Percentiles rank a stretch among this genome's conserved stretches.
Evolutionary conservation across 2,329 filamentous ascomycete species (phyloP).

Genomic region (Dactylellina leptospora): DNA sequence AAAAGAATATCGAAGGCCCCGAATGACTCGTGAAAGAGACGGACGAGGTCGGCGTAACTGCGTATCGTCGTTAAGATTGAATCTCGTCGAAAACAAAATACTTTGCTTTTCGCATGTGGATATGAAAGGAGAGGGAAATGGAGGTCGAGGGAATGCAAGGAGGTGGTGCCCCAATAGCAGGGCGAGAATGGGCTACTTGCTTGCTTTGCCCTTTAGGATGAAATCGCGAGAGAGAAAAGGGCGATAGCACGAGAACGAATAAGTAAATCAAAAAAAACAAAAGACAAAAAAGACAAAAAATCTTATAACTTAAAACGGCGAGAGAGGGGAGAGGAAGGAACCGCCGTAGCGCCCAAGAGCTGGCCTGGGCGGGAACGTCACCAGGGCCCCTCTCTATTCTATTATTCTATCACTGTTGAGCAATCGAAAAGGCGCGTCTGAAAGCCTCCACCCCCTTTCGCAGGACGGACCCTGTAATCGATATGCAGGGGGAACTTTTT

Average conservation of each 20-base stretch:
- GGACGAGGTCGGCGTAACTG: constrained; percentile 35
- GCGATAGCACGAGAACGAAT: constrained; percentile 35
- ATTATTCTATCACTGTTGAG: constrained; percentile 4
- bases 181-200: constrained; percentile 25
- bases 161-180: constrained; percentile 40
- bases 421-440: constrained; percentile 44
- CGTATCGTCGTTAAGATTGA: constrained; percentile 45
- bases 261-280: neutral
- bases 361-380: constrained; percentile 40
- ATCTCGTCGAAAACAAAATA: constrained; percentile 8
- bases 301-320: constrained; percentile 43
- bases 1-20: neutral
- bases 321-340: constrained; percentile 43
- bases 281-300: neutral
- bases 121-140: constrained; percentile 30
- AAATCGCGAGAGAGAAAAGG: constrained; percentile 51
- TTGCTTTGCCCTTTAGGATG: constrained; percentile 28
- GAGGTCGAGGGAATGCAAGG: constrained; percentile 39
- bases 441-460: constrained; percentile 41
- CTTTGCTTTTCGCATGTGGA: constrained; percentile 18
- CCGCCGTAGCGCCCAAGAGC: constrained; percentile 30
- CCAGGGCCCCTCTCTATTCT: constrained; percentile 12
- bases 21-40: neutral
- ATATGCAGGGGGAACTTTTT: constrained; percentile 46
- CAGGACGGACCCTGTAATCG: constrained; percentile 48